Conservation (phyloP, 2,329 filamentous ascomycete genomes). For the Diaporthe amygdali region DNA sequence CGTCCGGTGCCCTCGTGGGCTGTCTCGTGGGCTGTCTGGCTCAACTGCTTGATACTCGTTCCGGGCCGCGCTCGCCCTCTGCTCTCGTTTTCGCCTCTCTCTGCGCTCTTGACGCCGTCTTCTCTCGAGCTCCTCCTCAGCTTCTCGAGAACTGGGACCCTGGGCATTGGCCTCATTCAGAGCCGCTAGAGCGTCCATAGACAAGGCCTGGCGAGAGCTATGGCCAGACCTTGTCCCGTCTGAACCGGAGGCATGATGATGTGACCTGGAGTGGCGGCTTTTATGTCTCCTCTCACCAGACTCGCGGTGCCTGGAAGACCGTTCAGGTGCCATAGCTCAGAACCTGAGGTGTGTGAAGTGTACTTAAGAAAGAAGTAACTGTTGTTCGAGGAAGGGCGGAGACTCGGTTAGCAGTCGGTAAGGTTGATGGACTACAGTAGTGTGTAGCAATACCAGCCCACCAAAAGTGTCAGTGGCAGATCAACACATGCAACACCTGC, state of each 20-base stretch:
- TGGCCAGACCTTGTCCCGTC: conserved; percentile 23
- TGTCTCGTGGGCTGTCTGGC: conserved; percentile 20
- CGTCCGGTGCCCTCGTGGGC: conserved; percentile 15
- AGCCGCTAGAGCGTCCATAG: conserved; percentile 33
- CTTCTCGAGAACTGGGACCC: neutral
- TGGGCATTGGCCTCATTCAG: conserved; percentile 30
- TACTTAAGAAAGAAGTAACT: conserved; percentile 5
- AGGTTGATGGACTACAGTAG: neutral
- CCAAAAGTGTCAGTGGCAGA: conserved; percentile 9
- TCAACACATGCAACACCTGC: conserved; percentile 17
- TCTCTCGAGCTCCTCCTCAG: conserved; percentile 24
- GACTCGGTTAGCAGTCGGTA: conserved; percentile 1
- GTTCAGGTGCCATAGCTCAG: conserved; percentile 15
- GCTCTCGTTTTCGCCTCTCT: conserved; percentile 23
- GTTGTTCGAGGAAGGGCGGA: neutral
- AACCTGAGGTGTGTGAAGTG: conserved; percentile 5
- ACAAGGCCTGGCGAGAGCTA: conserved; percentile 30
- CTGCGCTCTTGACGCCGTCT: conserved; percentile 22
- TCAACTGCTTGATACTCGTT: conserved; percentile 25
- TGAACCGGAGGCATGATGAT: conserved; percentile 22
- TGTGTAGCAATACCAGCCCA: conserved; percentile 9
- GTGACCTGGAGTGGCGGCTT: conserved; percentile 28
- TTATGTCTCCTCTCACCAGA: conserved; percentile 28
- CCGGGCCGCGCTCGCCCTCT: conserved; percentile 15
- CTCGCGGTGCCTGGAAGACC: conserved; percentile 26